phyloP scores from a whole-genome alignment of 495 filamentous ascomycete genomes.

The Platismatia glauca region DNA sequence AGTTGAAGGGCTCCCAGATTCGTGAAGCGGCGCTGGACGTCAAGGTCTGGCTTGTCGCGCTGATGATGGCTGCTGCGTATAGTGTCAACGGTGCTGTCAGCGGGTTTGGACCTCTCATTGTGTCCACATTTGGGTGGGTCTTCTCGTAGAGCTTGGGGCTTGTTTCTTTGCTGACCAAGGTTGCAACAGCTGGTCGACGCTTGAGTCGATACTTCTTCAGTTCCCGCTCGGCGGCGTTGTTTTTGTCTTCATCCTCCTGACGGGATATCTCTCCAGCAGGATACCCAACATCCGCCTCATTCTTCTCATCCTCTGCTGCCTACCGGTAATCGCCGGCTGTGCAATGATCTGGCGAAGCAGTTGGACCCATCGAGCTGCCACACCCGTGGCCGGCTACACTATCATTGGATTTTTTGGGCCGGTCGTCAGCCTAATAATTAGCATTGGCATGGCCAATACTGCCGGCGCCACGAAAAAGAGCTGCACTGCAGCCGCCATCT shows the following conservation, averaged over 20 bases:
- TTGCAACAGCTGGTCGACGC: constrained; percentile 37
- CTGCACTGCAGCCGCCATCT: constrained; percentile 61
- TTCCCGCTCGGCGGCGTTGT: constrained; percentile 60
- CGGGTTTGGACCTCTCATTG: constrained; percentile 68
- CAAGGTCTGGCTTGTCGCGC: constrained; percentile 44
- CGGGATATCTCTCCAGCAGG: constrained; percentile 50
- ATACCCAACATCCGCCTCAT: constrained; percentile 56
- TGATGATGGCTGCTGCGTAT: constrained; percentile 54
- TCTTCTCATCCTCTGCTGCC: constrained; percentile 53
- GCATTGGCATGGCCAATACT: constrained; percentile 60
- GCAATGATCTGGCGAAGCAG: constrained; percentile 64
- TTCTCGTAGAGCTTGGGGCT: neutral
- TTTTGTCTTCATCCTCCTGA: constrained; percentile 54
- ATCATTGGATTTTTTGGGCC: constrained; percentile 63
- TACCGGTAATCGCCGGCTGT: constrained; percentile 66
- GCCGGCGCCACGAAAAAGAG: constrained; percentile 74
- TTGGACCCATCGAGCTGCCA: constrained; percentile 54
- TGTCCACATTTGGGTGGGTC: constrained; percentile 54
- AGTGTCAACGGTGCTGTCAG: constrained; percentile 68
- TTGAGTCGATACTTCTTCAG: constrained; percentile 62
- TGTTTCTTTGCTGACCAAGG: neutral
- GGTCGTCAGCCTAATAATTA: constrained; percentile 56
- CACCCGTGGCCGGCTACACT: constrained; percentile 59
- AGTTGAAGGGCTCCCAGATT: constrained; percentile 42
- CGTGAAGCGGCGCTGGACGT: constrained; percentile 40